Conservation (phyloP, 2,329 filamentous ascomycete species). For the Colletotrichum sp. region DNA sequence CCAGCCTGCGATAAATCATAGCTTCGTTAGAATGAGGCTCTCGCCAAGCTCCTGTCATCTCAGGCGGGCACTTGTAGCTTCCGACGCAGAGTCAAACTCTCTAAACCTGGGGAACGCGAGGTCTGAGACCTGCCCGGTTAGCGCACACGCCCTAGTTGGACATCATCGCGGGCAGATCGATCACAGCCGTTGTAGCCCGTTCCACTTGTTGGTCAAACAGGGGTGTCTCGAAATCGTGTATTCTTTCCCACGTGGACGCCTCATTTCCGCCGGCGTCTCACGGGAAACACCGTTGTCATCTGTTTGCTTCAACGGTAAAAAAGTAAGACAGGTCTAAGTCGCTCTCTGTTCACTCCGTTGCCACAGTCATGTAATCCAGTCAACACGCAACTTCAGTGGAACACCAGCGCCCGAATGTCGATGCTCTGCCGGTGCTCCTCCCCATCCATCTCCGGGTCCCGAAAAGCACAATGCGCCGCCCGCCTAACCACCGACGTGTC, state of each 20-base stretch:
- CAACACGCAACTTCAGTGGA: slow-evolving; percentile 43
- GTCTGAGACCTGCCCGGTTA: not conserved
- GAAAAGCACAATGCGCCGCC: slow-evolving; percentile 79
- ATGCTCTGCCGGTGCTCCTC: slow-evolving; percentile 84
- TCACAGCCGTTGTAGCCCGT: not conserved
- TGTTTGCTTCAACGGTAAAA: not conserved
- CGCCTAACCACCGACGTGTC: slow-evolving; percentile 57
- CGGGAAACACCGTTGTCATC: not conserved
- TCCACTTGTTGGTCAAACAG: not conserved
- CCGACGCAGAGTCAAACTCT: not conserved
- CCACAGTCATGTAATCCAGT: not conserved
- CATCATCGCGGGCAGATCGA: not conserved
- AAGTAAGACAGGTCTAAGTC: not conserved
- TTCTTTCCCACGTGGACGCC: not conserved
- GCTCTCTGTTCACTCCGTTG: not conserved
- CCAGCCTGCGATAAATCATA: accelerated
- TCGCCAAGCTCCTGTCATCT: not conserved
- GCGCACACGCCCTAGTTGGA: not conserved
- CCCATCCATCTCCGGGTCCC: slow-evolving; percentile 72
- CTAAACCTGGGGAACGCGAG: not conserved
- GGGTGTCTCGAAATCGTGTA: not conserved
- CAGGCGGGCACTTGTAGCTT: not conserved
- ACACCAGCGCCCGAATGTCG: slow-evolving; percentile 85
- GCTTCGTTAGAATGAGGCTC: not conserved
- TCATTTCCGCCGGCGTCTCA: not conserved